Percentiles rank a stretch among this genome's conserved stretches.
These are phyloP conservation scores for Sporothrix pallida DNA, from an alignment of 2,329 filamentous ascomycete genomes.

Conservation along the genomic window DNA sequence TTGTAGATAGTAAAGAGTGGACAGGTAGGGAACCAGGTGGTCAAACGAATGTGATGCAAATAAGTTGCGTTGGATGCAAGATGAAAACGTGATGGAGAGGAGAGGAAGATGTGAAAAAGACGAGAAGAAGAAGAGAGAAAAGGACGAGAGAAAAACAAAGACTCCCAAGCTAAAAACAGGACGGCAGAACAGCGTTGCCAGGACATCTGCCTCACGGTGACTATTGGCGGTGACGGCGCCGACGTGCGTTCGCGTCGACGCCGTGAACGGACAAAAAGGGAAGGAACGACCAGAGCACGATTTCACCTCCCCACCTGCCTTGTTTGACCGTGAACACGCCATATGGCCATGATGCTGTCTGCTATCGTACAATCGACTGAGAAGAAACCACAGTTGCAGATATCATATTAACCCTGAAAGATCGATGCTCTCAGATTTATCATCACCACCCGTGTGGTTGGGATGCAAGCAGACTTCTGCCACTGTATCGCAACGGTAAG, in stretches of 20 bases:
- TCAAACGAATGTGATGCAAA: constrained; percentile 17
- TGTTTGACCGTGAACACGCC: background rate
- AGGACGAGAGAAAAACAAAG: background rate
- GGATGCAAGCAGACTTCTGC: background rate
- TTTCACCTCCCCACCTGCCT: background rate
- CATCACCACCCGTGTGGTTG: too few species aligned
- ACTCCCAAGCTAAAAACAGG: background rate
- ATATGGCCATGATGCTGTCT: background rate
- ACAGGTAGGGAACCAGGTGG: constrained; percentile 1
- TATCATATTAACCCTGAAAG: too few species aligned
- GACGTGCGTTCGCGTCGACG: background rate
- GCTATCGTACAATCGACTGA: background rate
- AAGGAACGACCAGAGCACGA: constrained; percentile 3
- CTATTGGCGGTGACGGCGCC: background rate
- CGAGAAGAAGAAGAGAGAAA: background rate
- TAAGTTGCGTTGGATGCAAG: background rate
- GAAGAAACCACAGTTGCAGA: too few species aligned
- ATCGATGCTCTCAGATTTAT: too few species aligned
- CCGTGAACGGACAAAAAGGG: background rate
- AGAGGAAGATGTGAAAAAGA: too few species aligned
- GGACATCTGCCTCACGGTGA: background rate
- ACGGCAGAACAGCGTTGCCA: constrained; percentile 7
- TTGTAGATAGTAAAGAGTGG: constrained; percentile 7
- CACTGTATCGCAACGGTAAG: background rate
- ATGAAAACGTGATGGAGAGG: background rate